phyloP scores from a whole-genome alignment of 208 protist genomes.

The Acanthamoeba royreba region DNA sequence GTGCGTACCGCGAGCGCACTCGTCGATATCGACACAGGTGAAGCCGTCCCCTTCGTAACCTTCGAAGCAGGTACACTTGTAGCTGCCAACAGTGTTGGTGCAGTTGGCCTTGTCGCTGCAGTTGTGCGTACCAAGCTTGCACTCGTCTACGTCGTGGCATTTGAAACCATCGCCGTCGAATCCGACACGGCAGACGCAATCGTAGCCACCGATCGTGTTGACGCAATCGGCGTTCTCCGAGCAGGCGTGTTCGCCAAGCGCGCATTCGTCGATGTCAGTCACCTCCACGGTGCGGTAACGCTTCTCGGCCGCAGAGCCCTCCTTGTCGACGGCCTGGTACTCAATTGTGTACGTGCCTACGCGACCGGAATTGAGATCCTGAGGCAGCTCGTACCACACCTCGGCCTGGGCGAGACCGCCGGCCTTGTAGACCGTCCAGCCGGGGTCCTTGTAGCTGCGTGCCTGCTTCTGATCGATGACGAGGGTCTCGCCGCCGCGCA shows the following conservation, averaged over 20 bases:
- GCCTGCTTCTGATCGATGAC: slow-evolving; percentile 13
- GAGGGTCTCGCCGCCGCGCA: neutral
- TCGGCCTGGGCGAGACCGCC: neutral
- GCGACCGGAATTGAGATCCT: neutral
- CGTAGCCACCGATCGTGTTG: slow-evolving; percentile 33
- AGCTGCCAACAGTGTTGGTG: slow-evolving; percentile 43
- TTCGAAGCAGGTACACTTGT: slow-evolving; percentile 17
- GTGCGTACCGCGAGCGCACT: slow-evolving; percentile 26
- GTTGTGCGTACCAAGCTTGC: slow-evolving; percentile 31
- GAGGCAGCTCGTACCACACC: slow-evolving; percentile 35
- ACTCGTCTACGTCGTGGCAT: slow-evolving; percentile 50
- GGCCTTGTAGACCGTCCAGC: neutral
- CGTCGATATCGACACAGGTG: slow-evolving; percentile 42
- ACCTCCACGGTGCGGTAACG: neutral
- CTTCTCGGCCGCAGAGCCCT: neutral
- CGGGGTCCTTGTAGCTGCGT: slow-evolving; percentile 21
- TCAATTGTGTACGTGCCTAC: slow-evolving; percentile 3
- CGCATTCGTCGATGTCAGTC: slow-evolving; percentile 50
- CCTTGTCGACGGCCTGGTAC: neutral
- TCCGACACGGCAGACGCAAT: neutral
- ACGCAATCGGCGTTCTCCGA: slow-evolving; percentile 42
- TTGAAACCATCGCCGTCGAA: slow-evolving; percentile 39
- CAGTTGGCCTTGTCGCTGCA: slow-evolving; percentile 39
- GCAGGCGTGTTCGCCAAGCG: neutral
- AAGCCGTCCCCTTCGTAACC: slow-evolving; percentile 44